Evolutionary conservation across 2,329 filamentous ascomycete species (phyloP), one percentile per base, ranked within the genome.

Genomic region (Chaetoscypha palmicola): DNA sequence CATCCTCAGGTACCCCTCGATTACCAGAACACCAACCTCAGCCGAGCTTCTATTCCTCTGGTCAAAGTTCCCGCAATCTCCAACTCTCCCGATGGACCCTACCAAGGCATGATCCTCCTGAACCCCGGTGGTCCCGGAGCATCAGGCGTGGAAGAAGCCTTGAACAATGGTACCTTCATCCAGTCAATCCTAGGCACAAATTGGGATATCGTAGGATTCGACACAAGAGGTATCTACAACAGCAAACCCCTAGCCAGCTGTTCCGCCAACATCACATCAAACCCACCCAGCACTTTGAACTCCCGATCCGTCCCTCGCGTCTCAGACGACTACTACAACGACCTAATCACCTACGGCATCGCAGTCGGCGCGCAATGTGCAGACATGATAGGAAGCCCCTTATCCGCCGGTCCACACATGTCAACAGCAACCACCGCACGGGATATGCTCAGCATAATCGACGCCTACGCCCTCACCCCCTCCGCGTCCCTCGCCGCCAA

Each of bases 161-260:
- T 41, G 4, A 21, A 19, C 5, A 24, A 54, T 53, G 16, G 66
- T 61, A 2, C 51, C 52, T 11, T 43, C 56, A 4, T 43, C 67
- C 19, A 72, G 50, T 61, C 63, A 3, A 64, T 73, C 19, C 64
- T 72, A 0, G 71, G 71, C 5, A 58, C 60, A 2, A 70, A 72
- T 48, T 65, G 69, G 56, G 71, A 76, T 35, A 61, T 76, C 2
- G 64, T 76, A 45, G 66, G 68, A 21, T 75, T 70, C 39, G 72
- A 76, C 37, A 71, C 72, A 2, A 66, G 73, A 30, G 73, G 72
- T 14, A 45, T 48, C 23, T 45, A 47, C 11, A 32, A 26, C 26
- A 50, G 45, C 22, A 43, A 49, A 22, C 51, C 52, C 4, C 20
- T 32, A 8, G 51, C 43, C 7, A 45, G 41, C 7, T 24, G 28